Base-by-base conservation (phyloP, 1,284 basidiomycete genomes). In the Chalciporus sp. region DNA sequence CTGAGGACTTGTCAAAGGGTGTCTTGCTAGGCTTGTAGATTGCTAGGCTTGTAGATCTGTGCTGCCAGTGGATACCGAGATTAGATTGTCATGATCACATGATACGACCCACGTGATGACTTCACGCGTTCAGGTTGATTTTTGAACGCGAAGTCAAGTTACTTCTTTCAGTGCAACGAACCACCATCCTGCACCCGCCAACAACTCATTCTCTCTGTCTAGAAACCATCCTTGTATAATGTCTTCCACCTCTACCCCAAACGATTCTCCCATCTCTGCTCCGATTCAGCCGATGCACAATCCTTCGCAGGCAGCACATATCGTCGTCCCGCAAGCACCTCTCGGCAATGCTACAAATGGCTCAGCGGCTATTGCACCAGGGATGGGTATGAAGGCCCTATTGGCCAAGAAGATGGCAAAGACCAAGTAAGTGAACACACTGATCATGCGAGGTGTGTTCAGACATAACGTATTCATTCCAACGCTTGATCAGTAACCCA, bases 321-420 rank as follows among this genome's bases (percentile, higher is more conserved):
- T 94, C 56, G 83, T 87, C 46, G 79, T 88, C 16, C 92, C 90
- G 2, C 83, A 88, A 65, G 90, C 90, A 48, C 91, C 90, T 7
- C 76, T 94, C 6, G 90, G 90, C 23, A 87, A 85, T 56, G 76
- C 69, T 17, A 71, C 80, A 16, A 80, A 80, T 53, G 77, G 74
- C 5, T 59, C 64, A 27, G 72, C 70, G 16, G 83, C 79, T 59
- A 77, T 81, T 53, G 79, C 76, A 20, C 83, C 85, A 20, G 89
- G 88, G n/a, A 82, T 92, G 79, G 92, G 92, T 17, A 86, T 88
- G 51, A 95, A 92, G 70, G 92, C 94, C 1, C 78, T 96, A 39
- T 72, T 96, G 27, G 91, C 90, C 7, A 95, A 94, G 79, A 91
- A 86, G 74, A 81, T 95, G 79, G 88, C 91, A 29, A 92, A 91